Conservation (phyloP, 2,329 filamentous ascomycete genomes). For the Colletotrichum echinochloae region DNA sequence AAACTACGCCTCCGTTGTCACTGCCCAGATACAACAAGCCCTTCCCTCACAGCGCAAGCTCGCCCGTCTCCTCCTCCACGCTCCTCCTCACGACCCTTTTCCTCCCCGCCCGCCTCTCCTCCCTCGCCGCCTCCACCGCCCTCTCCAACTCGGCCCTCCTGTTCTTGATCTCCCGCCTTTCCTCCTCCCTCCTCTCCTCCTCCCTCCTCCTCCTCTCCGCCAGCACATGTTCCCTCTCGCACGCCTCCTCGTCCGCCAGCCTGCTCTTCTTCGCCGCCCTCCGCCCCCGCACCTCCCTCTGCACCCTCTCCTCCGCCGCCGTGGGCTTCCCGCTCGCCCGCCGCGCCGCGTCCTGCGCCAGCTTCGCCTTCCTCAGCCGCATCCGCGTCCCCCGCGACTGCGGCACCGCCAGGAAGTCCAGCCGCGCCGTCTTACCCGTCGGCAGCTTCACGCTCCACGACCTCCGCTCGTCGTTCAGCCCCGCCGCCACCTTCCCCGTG, state of each 20-base stretch:
- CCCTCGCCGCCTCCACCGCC: neutral
- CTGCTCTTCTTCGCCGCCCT: neutral
- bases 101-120: conserved; percentile 6
- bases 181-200: conserved; percentile 2
- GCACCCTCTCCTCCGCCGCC: conserved; percentile 13
- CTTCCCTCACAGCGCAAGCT: neutral
- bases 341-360: neutral
- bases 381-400: conserved; percentile 25
- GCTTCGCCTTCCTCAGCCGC: neutral
- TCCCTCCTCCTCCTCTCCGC: neutral
- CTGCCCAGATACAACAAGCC: neutral
- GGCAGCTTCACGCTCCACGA: conserved; percentile 20
- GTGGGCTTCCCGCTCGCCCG: conserved; percentile 10
- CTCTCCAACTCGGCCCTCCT: conserved; percentile 6
- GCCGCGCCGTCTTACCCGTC: conserved; percentile 14
- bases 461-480: conserved; percentile 1
- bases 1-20: neutral
- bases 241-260: neutral
- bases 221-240: neutral
- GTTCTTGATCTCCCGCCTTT: neutral
- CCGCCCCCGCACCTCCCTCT: neutral
- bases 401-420: conserved; percentile 26
- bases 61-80: neutral
- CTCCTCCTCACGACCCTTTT: neutral
- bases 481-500: neutral